A percentile compares a stretch with the other conserved stretches of the same genome.
Conservation (phyloP, 2,329 filamentous ascomycete species). For the Penicillium sp. region DNA sequence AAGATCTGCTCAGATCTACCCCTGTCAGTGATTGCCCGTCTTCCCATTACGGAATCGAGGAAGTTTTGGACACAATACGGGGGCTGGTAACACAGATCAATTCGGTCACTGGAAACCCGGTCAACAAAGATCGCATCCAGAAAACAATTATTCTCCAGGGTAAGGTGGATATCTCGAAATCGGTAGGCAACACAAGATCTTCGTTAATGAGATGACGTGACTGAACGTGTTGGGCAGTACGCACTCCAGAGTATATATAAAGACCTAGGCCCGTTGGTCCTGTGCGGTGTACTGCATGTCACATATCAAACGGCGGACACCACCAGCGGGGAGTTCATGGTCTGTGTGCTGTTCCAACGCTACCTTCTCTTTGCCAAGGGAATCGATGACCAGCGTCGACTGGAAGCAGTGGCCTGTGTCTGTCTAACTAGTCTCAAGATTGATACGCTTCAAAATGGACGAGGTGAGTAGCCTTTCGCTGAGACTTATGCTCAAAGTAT, state of each 20-base stretch:
- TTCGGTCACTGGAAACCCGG: conserved; percentile 72
- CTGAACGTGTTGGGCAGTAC: conserved; percentile 19
- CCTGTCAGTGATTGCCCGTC: conserved; percentile 81
- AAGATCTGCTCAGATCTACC: conserved; percentile 77
- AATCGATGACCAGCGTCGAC: conserved; percentile 62
- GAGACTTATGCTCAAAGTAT: not conserved
- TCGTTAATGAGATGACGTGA: not conserved
- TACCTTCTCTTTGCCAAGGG: conserved; percentile 73
- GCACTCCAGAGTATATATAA: conserved; percentile 60
- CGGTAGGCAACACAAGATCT: conserved; percentile 50
- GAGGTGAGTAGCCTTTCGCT: conserved; percentile 29
- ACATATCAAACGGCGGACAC: conserved; percentile 71
- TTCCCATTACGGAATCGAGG: conserved; percentile 76
- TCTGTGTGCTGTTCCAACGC: conserved; percentile 78
- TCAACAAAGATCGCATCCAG: conserved; percentile 67
- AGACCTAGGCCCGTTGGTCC: conserved; percentile 71
- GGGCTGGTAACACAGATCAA: conserved; percentile 79
- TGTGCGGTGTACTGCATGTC: conserved; percentile 80
- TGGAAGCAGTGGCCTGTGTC: conserved; percentile 73
- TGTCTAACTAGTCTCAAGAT: conserved; percentile 49
- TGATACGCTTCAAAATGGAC: conserved; percentile 34
- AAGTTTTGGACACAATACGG: conserved; percentile 67
- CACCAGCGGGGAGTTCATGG: conserved; percentile 75
- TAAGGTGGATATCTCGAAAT: conserved; percentile 69
- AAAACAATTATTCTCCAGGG: conserved; percentile 85